phyloP scores from a whole-genome alignment of 2,329 filamentous ascomycete genomes.

The Dactylella cylindrospora region DNA sequence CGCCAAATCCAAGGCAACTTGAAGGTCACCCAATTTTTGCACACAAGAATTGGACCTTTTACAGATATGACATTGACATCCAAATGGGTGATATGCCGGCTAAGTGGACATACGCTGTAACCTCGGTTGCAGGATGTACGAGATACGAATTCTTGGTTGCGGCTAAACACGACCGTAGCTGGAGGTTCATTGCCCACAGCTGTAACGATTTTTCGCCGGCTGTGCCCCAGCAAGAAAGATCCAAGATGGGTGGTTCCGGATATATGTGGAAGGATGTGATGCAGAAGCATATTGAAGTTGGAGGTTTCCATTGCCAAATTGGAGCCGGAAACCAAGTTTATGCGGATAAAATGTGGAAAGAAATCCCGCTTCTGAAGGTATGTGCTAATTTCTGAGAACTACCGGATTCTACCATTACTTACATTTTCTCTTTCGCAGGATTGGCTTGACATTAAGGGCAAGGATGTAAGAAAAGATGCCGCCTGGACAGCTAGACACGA shows the following conservation, averaged over 20 bases:
- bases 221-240: conserved; percentile 81
- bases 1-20: conserved; percentile 86
- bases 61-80: conserved; percentile 87
- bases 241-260: conserved; percentile 81
- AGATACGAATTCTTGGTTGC: conserved; percentile 96
- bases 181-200: conserved; percentile 94
- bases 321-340: conserved; percentile 94
- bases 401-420: not conserved
- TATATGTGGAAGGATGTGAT: conserved; percentile 99
- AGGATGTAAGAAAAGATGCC: conserved; percentile 86
- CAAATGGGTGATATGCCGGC: conserved; percentile 82
- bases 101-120: conserved; percentile 97
- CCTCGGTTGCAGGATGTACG: conserved; percentile 95
- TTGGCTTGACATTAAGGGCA: conserved; percentile 89
- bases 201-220: conserved; percentile 92
- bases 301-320: conserved; percentile 91
- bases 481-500: conserved; percentile 93
- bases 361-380: conserved; percentile 78
- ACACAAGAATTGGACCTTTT: conserved; percentile 93
- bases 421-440: conserved; percentile 56
- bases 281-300: conserved; percentile 94
- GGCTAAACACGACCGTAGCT: conserved; percentile 82
- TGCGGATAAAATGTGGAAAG: conserved; percentile 92
- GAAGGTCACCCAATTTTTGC: conserved; percentile 78
- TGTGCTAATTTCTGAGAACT: conserved; percentile 13